These are phyloP conservation scores for Colletotrichum magnum DNA, from an alignment of 2,329 filamentous ascomycete genomes.

Conservation along the genomic window DNA sequence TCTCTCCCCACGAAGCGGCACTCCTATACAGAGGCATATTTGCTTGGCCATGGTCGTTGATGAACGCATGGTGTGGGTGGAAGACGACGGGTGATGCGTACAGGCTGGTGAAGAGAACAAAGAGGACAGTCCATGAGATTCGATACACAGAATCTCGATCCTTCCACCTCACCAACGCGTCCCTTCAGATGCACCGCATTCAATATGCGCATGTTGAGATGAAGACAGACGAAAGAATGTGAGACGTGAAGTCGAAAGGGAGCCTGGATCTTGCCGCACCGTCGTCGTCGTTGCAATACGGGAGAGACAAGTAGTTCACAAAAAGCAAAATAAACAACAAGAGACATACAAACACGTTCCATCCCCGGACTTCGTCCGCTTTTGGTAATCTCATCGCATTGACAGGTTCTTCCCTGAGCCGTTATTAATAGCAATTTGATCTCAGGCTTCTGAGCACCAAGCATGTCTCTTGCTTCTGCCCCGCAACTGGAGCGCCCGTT, in stretches of 20 bases:
- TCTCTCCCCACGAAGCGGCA: conserved; percentile 15
- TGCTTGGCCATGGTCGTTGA: neutral
- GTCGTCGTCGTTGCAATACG: conserved; percentile 23
- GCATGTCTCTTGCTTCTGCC: neutral
- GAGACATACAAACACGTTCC: conserved; percentile 26
- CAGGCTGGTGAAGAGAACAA: neutral
- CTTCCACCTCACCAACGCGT: neutral
- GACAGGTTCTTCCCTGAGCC: conserved; percentile 18
- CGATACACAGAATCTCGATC: neutral
- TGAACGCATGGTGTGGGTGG: neutral
- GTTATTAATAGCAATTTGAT: conserved; percentile 27
- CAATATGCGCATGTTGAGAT: conserved; percentile 6
- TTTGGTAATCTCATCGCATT: conserved; percentile 39
- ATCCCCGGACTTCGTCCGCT: conserved; percentile 29
- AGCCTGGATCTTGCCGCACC: conserved; percentile 3
- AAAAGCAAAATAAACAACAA: conserved; percentile 37
- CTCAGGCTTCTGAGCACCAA: conserved; percentile 20
- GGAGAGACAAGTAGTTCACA: conserved; percentile 18
- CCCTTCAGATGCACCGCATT: neutral
- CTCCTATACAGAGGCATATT: conserved; percentile 14
- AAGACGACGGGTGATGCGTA: neutral
- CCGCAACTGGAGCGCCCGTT: conserved; percentile 9
- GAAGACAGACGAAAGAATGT: neutral
- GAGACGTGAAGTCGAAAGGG: neutral
- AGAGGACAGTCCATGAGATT: neutral